Conservation (phyloP, 2,329 filamentous ascomycete species). For the Leptographium radiaticola region DNA sequence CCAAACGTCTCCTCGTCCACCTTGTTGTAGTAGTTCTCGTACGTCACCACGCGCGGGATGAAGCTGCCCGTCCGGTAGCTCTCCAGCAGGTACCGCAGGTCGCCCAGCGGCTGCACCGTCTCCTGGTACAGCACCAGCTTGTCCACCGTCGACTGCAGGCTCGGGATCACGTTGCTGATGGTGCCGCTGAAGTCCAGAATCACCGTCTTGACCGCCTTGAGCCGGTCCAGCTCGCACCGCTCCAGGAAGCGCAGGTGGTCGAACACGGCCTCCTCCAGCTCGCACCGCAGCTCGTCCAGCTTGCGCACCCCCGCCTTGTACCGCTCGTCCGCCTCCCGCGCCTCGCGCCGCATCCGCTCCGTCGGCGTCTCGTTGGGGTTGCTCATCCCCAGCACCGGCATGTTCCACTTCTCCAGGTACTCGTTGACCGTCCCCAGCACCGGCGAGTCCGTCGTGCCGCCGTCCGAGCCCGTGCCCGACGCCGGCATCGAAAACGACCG, state of each 20-base stretch:
- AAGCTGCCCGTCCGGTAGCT: conserved; percentile 95
- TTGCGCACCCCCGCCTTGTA: conserved; percentile 81
- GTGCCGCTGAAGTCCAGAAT: conserved; percentile 95
- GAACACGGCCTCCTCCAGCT: conserved; percentile 89
- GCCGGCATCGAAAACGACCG: conserved; percentile 55
- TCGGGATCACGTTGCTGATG: conserved; percentile 95
- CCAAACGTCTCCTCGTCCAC: conserved; percentile 97
- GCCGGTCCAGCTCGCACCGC: conserved; percentile 85
- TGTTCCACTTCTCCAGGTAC: conserved; percentile 85
- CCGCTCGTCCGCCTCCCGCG: conserved; percentile 78
- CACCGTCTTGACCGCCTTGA: conserved; percentile 97
- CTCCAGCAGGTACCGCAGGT: conserved; percentile 86
- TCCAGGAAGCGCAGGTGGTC: conserved; percentile 92
- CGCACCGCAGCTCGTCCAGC: conserved; percentile 82
- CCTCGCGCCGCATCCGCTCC: conserved; percentile 78
- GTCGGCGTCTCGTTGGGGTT: conserved; percentile 88
- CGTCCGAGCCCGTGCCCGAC: background rate
- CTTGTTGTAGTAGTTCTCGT: conserved; percentile 98
- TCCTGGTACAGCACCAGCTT: conserved; percentile 99
- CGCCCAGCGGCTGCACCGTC: conserved; percentile 85
- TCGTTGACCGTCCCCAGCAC: conserved; percentile 74
- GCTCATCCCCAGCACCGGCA: conserved; percentile 76
- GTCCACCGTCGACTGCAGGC: conserved; percentile 87
- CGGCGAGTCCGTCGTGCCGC: conserved; percentile 57
- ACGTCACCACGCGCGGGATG: conserved; percentile 77